phyloP scores from a whole-genome alignment of 2,329 filamentous ascomycete genomes.

The Exophiala mesophila region DNA sequence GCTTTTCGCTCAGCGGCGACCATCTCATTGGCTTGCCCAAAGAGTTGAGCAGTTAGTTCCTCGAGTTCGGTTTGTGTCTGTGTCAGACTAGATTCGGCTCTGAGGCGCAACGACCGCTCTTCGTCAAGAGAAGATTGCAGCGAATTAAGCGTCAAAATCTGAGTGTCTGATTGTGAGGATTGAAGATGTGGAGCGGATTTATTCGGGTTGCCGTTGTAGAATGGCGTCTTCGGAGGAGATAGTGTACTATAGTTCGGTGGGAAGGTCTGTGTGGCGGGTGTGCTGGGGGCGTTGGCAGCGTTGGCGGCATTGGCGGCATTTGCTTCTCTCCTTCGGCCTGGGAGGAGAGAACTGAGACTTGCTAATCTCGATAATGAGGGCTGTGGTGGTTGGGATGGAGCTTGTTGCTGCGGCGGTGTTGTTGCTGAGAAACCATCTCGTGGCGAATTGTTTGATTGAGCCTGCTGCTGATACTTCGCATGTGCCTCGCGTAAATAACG shows the following conservation, averaged over 20 bases:
- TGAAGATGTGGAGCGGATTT: conserved; percentile 18
- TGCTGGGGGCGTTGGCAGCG: conserved; percentile 27
- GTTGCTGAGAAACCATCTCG: conserved; percentile 10
- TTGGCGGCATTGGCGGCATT: conserved; percentile 11
- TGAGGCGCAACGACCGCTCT: conserved; percentile 51
- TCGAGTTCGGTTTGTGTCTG: conserved; percentile 56
- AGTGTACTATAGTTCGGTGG: conserved; percentile 23
- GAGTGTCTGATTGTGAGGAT: conserved; percentile 11
- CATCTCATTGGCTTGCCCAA: conserved; percentile 63
- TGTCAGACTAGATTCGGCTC: conserved; percentile 53
- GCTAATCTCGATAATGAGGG: conserved; percentile 24
- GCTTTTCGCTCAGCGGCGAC: conserved; percentile 58
- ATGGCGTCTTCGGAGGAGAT: conserved; percentile 26
- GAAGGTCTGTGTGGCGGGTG: conserved; percentile 39
- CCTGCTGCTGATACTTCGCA: conserved; percentile 17
- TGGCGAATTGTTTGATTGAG: conserved; percentile 2
- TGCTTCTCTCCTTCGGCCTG: conserved; percentile 24
- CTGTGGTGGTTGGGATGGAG: conserved; percentile 21
- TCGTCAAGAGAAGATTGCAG: conserved; percentile 51
- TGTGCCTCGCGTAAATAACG: conserved; percentile 41
- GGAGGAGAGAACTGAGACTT: conserved; percentile 27
- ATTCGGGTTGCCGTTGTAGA: conserved; percentile 25
- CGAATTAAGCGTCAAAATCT: conserved; percentile 34
- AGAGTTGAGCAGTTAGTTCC: conserved; percentile 56
- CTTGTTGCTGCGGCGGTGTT: conserved; percentile 5